A percentile compares a stretch with the other conserved stretches of the same genome.
Conservation (phyloP, 768 basidiomycete species). For the Leccinum rimulosum region DNA sequence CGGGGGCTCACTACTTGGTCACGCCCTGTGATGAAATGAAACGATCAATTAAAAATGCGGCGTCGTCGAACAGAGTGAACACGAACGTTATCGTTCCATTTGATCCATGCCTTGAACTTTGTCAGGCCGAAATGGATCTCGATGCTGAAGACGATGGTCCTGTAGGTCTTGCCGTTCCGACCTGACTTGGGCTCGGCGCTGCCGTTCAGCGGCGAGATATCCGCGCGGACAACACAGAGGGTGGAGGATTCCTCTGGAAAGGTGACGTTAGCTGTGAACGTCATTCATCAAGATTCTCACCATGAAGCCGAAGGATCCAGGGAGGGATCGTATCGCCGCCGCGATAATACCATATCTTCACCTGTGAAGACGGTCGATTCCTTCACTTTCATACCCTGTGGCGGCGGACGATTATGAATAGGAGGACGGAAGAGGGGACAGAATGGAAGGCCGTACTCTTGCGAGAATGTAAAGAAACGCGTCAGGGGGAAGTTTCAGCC, state of each 20-base stretch:
- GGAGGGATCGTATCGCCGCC: conserved; percentile 69
- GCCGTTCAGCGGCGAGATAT: conserved; percentile 67
- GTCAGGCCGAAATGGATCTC: conserved; percentile 83
- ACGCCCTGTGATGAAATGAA: too few relatives aligned
- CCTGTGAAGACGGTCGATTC: conserved; percentile 78
- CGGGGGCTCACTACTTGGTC: too few relatives aligned
- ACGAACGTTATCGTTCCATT: conserved; percentile 33
- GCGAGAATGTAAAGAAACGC: conserved; percentile 81
- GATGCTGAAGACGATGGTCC: conserved; percentile 82
- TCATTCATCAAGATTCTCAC: conserved; percentile 13
- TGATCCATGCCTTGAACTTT: conserved; percentile 79
- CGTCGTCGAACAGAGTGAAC: too few relatives aligned
- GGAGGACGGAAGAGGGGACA: background rate
- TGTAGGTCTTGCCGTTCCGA: too few relatives aligned
- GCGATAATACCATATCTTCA: conserved; percentile 82
- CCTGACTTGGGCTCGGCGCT: too few relatives aligned
- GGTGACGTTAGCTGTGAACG: background rate
- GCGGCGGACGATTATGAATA: conserved; percentile 9
- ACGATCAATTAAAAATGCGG: too few relatives aligned
- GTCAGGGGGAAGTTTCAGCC: conserved; percentile 74
- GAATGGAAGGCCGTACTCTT: conserved; percentile 48
- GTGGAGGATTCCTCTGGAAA: conserved; percentile 67
- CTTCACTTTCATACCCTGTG: conserved; percentile 71
- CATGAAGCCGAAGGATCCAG: conserved; percentile 66
- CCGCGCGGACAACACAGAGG: conserved; percentile 74